Conservation (phyloP, 345 rosid genomes). For the Combretum micranthum region DNA sequence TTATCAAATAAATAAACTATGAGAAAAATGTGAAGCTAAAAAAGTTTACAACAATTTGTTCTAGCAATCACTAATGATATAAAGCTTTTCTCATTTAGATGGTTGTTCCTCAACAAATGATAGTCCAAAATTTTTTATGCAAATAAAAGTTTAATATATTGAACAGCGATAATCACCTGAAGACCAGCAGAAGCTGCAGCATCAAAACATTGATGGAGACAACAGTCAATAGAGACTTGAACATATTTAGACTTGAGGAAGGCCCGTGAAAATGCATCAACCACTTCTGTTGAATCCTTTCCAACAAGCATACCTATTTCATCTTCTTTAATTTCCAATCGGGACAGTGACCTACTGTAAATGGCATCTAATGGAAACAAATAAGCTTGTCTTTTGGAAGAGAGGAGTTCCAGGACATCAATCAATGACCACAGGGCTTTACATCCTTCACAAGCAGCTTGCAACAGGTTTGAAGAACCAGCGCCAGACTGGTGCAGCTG, state of each 20-base stretch:
- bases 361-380: slow-evolving; percentile 67
- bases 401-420: slow-evolving; percentile 56
- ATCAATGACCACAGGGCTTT: slow-evolving; percentile 71
- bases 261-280: slow-evolving; percentile 62
- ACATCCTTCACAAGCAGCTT: slow-evolving; percentile 77
- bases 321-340: slow-evolving; percentile 50
- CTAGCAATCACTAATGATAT: no score
- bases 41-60: not conserved
- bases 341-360: slow-evolving; percentile 37
- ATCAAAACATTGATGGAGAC: slow-evolving; percentile 79
- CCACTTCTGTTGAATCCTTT: slow-evolving; percentile 52
- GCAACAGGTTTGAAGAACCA: slow-evolving; percentile 70
- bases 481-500: slow-evolving; percentile 70
- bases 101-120: not conserved
- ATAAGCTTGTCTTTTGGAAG: slow-evolving; percentile 33
- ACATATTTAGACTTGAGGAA: slow-evolving; percentile 75
- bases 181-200: slow-evolving; percentile 48
- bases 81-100: no score
- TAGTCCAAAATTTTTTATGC: slow-evolving; percentile 1
- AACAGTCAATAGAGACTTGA: slow-evolving; percentile 65
- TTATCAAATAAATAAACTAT: slow-evolving; percentile 5
- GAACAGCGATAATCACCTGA: slow-evolving; percentile 48
- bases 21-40: not conserved
- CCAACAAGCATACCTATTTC: slow-evolving; percentile 49
- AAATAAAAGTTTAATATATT: not conserved